Conservation (phyloP, 768 basidiomycete genomes). For the Neoboletus magnificus region DNA sequence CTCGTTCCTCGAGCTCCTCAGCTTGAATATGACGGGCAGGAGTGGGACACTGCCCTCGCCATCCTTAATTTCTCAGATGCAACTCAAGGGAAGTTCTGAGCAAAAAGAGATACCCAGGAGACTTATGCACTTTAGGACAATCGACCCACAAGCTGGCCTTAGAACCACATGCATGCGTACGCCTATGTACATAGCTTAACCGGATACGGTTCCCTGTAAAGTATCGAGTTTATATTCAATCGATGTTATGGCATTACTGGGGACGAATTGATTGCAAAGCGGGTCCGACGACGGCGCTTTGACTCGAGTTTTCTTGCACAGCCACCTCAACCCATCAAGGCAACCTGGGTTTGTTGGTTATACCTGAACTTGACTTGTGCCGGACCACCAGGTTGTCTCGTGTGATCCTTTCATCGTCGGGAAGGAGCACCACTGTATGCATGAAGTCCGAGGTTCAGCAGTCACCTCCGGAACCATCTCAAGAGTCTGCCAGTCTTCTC, state of each 20-base stretch:
- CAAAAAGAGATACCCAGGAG: neutral
- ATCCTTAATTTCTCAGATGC: conserved; percentile 20
- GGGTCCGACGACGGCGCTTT: no score
- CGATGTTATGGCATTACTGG: neutral
- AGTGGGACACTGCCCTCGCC: conserved; percentile 32
- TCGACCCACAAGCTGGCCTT: conserved; percentile 13
- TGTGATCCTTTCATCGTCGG: neutral
- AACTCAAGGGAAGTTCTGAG: neutral
- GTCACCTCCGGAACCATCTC: conserved; percentile 41
- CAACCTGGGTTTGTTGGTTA: neutral
- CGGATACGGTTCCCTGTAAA: neutral
- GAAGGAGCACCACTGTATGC: neutral
- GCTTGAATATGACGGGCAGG: conserved; percentile 15
- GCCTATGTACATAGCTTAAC: neutral
- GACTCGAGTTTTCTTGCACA: conserved; percentile 2
- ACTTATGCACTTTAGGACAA: neutral
- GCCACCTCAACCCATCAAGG: neutral
- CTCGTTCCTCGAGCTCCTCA: conserved; percentile 4
- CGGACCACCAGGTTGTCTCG: neutral
- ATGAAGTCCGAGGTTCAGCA: conserved; percentile 23
- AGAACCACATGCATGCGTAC: neutral
- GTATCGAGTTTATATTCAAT: neutral
- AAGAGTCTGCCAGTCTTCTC: conserved; percentile 66
- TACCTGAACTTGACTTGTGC: neutral
- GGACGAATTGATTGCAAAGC: no score